Evolutionary conservation across 1,284 basidiomycete genomes (phyloP).

Genomic region (Amanita bisporigera): DNA sequence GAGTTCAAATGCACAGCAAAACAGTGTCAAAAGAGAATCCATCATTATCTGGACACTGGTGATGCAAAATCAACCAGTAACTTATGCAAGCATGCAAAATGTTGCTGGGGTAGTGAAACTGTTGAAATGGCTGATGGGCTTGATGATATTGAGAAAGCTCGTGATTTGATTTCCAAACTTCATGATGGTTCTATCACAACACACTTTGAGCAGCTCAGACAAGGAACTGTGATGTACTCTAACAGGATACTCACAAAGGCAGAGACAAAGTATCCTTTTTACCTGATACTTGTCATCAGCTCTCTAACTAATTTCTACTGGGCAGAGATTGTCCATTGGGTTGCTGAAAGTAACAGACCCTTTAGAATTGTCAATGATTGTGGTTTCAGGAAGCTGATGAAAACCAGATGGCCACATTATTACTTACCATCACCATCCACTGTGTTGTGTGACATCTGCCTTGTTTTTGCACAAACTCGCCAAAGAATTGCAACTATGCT

Average conservation of each 20-base stretch:
- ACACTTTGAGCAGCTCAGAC: neutral
- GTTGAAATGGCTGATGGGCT: neutral
- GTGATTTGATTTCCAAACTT: neutral
- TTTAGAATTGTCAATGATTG: conserved; percentile 1
- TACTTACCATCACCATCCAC: neutral
- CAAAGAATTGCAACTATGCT: neutral
- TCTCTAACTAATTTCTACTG: neutral
- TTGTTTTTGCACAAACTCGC: neutral
- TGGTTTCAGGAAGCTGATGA: conserved; percentile 2
- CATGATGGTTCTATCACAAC: neutral
- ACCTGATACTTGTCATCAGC: neutral
- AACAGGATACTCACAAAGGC: neutral
- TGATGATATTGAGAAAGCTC: neutral
- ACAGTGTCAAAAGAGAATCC: neutral
- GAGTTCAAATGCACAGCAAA: neutral
- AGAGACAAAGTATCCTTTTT: neutral
- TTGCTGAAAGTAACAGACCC: neutral
- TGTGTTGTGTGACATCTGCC: neutral
- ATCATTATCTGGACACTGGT: neutral
- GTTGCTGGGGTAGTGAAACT: neutral
- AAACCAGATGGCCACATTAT: conserved; percentile 4
- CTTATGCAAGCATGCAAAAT: neutral
- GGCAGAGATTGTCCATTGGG: neutral
- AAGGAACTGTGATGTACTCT: neutral
- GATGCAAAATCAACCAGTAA: neutral